Evolutionary conservation across 306 rosid genomes (phyloP), one percentile per base, ranked within the genome.

Genomic region (Sophora flavescens): DNA sequence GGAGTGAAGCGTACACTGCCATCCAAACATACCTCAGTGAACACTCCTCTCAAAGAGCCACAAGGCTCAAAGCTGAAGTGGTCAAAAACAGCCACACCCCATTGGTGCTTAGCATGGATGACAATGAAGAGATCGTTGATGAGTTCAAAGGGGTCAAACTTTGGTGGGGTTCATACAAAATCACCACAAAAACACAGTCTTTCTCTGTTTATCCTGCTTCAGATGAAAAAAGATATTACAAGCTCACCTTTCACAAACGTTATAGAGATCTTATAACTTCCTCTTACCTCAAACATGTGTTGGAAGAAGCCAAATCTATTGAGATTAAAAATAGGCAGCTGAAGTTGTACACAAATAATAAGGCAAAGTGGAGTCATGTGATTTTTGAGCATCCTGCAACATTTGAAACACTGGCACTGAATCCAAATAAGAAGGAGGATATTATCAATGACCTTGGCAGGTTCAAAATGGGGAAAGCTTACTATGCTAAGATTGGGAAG

Each of bases 381-480:
- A n/a, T 9, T 3, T 82, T 90, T 18, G 85, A 90, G 73, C 95
- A 90, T 0, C 92, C 92, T 0, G 83, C 87, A 1, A 80, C 63
- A 0, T 88, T 90, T 47, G 74, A 69, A 0, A 79, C 89, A 0
- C 32, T 83, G 5, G 92, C 87, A 1, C 68, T 90, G 86, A 77
- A 80, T 3, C 75, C 82, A 0, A 51, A 77, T 59, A 63, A 66
- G 78, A 86, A 90, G 58, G 50, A 87, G 2, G 79, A 36, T 5
- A 84, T 87, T 1, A 1, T 84, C 0, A 64, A 80, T 2, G 91
- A 89, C 33, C 79, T 89, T 6, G 16, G 60, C 0, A 84, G 54
- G 80, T 87, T 87, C 82, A 58, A 60, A 8, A 35, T 14, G 0
- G 91, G 91, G 17, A 89, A 86, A 32, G 68, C 50, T 15, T 89